Evolutionary conservation across 495 filamentous ascomycete species (phyloP), one percentile per base, ranked within the genome.

Genomic region (Trichoderma reesei): DNA sequence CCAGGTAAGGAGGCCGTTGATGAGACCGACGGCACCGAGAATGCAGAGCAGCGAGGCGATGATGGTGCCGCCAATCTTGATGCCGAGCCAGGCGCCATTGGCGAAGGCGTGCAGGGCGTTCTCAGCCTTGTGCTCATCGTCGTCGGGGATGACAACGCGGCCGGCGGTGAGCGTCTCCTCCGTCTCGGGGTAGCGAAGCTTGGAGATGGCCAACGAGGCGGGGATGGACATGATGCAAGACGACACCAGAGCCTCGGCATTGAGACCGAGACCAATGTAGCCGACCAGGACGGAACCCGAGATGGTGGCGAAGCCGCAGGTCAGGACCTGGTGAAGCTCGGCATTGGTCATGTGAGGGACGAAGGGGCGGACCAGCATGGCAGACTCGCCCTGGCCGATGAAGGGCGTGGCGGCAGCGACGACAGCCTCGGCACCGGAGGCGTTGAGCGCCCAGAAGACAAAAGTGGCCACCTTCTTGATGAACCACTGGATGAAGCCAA

Each of bases 361-460:
- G 74, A 92, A 96, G 7, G 91, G 91, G 42, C 85, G 85, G 76
- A 96, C 91, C 61, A 96, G 77, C 88, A 96, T 93, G 41, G 90
- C 92, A 8, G 89, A 92, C 79, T 96, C 92, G 67, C 92, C 92
- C 76, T 94, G 91, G 38, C 92, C 92, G 67, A 96, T 92, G 76
- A 96, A 96, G 1, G 92, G 92, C 5, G 91, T 92, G n/a, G 92
- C 92, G 51, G 91, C 89, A 37, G 92, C 92, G 36, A 96, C 92
- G 37, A 96, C 88, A 31, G 92, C 90, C 72, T 96, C 92, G 56
- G 89, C 90, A 46, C 92, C 92, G n/a, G 90, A 94, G n/a, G 96
- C 90, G 9, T 84, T 80, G 80, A 96, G 86, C 51, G 75, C 79
- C 88, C 90, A 95, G 82, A 92, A 94, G 83, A 96, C 95, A 74